A percentile compares a stretch with the other conserved stretches of the same genome.
Conservation (phyloP, 176 grass and related monocot species). For the Cenchrus purpureus region DNA sequence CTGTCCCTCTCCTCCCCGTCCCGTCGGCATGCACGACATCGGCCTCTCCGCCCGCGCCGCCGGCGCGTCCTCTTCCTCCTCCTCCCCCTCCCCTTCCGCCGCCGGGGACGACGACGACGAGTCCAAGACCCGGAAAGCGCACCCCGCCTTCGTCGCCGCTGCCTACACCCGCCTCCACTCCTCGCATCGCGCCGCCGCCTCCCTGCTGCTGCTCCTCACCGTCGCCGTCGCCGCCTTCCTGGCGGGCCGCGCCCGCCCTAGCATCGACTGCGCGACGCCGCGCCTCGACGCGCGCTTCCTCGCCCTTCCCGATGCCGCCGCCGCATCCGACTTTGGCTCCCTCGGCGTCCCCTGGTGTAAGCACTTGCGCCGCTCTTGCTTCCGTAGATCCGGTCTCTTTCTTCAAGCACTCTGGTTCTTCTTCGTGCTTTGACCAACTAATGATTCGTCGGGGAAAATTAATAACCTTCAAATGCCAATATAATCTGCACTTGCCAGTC, state of each 20-base stretch:
- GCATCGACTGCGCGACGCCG: slow-evolving; percentile 35
- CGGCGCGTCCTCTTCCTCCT: slow-evolving; percentile 23
- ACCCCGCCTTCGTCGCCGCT: slow-evolving; percentile 48
- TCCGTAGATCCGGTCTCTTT: slow-evolving; percentile 16
- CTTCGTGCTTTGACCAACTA: not conserved
- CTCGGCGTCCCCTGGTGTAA: slow-evolving; percentile 97
- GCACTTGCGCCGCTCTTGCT: slow-evolving; percentile 23
- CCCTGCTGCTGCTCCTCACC: slow-evolving; percentile 56
- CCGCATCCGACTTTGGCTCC: slow-evolving; percentile 81
- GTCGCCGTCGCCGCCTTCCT: slow-evolving; percentile 48
- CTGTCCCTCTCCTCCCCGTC: too few relatives aligned
- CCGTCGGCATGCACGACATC: slow-evolving; percentile 39
- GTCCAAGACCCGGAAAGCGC: slow-evolving; percentile 63
- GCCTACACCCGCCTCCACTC: slow-evolving; percentile 46
- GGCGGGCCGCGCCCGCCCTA: slow-evolving; percentile 42
- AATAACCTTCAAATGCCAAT: not conserved
- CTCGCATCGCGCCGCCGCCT: slow-evolving; percentile 41
- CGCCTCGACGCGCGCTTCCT: slow-evolving; percentile 57
- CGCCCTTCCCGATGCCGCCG: slow-evolving; percentile 44
- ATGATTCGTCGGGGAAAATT: not conserved
- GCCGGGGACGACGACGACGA: slow-evolving; percentile 45
- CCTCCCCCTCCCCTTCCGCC: not conserved
- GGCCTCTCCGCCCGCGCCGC: slow-evolving; percentile 52
- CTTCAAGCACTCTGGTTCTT: not conserved
- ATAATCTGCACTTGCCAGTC: not conserved